Evolutionary conservation across 306 rosid genomes (phyloP), one percentile per base, ranked within the genome.

Genomic region (Quercus bicolor): DNA sequence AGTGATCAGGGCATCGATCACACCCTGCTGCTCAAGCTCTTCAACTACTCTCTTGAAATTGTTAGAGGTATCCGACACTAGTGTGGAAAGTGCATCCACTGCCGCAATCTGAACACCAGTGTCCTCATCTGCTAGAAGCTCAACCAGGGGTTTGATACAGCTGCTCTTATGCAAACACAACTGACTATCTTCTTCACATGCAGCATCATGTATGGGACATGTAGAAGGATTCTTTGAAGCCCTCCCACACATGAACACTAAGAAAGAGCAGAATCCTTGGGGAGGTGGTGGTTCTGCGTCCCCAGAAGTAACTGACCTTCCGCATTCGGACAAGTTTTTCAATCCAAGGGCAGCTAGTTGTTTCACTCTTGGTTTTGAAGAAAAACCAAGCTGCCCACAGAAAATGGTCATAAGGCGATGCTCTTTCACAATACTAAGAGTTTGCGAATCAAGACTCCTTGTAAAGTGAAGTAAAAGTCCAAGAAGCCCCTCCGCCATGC

Each of bases 401-500:
- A 88, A 84, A 79, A 84, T 68, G 19, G 81, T 56, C 87, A 90
- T 86, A 18, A 90, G 85, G 59, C 56, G 65, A 55, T 90, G 86
- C 75, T 80, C 91, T 75, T 78, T 84, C 29, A 88, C 69, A 40
- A 72, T 29, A 18, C 69, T 59, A 61, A 87, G 82, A 72, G 76
- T 82, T 70, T 78, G 79, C 14, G 77, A 81, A 79, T 87, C 79
- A 54, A 78, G 76, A 64, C 61, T 87, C 70, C 80, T 84, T 60
- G 86, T 78, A 19, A 84, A 78, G 74, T 86, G 85, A 82, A 87
- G 85, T 29, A 88, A 72, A 75, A 90, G 83, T 28, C 91, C 92
- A 11, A 90, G 84, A 53, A 90, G 94, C 57, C 92, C 94, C 82
- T 90, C 94, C 73, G 72, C 78, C 86, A 88, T 77, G 84, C 80